Conservation (phyloP, 352 stramenopile genomes). For the Aphanomyces stellatus region DNA sequence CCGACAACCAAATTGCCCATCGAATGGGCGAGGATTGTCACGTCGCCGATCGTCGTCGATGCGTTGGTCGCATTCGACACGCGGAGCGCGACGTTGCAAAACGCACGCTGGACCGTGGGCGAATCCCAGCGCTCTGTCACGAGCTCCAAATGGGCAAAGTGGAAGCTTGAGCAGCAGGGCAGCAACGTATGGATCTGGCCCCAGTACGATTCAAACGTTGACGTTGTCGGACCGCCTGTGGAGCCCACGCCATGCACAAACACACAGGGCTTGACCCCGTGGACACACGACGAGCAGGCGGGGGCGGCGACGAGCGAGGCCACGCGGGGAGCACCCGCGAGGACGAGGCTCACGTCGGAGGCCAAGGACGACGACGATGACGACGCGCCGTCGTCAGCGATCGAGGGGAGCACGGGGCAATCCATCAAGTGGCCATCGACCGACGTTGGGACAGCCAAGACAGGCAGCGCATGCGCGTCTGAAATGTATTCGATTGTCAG, state of each 20-base stretch:
- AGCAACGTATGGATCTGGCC: conserved; percentile 20
- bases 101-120: conserved; percentile 13
- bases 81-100: conserved; percentile 21
- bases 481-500: no score
- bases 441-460: no score
- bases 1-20: conserved; percentile 37
- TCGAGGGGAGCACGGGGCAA: no score
- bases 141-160: conserved; percentile 26
- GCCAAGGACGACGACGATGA: no score
- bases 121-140: conserved; percentile 23
- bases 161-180: conserved; percentile 25
- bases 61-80: neutral
- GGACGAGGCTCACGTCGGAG: no score
- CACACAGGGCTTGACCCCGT: conserved; percentile 31
- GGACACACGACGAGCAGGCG: no score
- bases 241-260: conserved; percentile 34
- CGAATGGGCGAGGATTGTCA: conserved; percentile 33
- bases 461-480: no score
- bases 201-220: conserved; percentile 22
- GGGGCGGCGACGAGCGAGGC: no score
- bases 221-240: conserved; percentile 19
- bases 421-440: no score
- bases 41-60: conserved; percentile 22
- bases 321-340: no score
- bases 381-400: no score